A percentile compares a stretch with the other conserved stretches of the same genome.
Evolutionary conservation across 2,329 filamentous ascomycete species (phyloP).

Genomic region (Pseudocercospora fijiensis): DNA sequence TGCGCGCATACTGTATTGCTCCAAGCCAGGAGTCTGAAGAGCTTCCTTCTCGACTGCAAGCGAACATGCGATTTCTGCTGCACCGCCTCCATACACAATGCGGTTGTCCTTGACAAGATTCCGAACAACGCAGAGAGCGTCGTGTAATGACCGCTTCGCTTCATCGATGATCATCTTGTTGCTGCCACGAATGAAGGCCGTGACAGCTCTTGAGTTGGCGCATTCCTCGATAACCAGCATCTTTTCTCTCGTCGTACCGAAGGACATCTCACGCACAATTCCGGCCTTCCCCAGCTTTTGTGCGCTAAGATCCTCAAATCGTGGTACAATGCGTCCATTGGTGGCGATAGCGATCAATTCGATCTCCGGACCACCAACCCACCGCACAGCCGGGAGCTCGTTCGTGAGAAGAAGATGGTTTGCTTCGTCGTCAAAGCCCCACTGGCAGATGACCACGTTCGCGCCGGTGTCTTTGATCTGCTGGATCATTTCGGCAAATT

Average conservation of each 20-base stretch:
- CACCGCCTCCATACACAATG: conserved; percentile 94
- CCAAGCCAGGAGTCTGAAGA: conserved; percentile 84
- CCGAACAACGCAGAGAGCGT: conserved; percentile 94
- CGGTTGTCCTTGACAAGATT: conserved; percentile 96
- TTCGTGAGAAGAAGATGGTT: conserved; percentile 97
- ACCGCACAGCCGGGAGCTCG: conserved; percentile 89
- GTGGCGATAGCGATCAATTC: conserved; percentile 98
- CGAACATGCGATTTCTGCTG: conserved; percentile 95
- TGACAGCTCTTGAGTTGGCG: conserved; percentile 94
- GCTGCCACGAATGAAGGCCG: conserved; percentile 91
- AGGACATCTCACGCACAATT: conserved; percentile 89
- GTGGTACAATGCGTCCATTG: conserved; percentile 93
- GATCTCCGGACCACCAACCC: conserved; percentile 97
- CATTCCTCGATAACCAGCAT: conserved; percentile 99
- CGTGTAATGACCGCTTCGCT: conserved; percentile 94
- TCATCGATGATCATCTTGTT: conserved; percentile 99
- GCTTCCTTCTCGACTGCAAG: conserved; percentile 94
- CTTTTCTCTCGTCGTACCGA: conserved; percentile 97
- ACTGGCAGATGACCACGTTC: conserved; percentile 97
- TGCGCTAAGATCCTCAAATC: conserved; percentile 88
- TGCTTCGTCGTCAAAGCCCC: conserved; percentile 98
- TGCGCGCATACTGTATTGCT: conserved; percentile 98
- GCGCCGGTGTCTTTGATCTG: conserved; percentile 97
- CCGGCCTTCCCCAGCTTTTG: conserved; percentile 91
- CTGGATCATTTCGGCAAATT: conserved; percentile 98